These are phyloP conservation scores for Batkoa obscura DNA, from an alignment of 371 early-diverging fungal genomes.

Conservation along the genomic window DNA sequence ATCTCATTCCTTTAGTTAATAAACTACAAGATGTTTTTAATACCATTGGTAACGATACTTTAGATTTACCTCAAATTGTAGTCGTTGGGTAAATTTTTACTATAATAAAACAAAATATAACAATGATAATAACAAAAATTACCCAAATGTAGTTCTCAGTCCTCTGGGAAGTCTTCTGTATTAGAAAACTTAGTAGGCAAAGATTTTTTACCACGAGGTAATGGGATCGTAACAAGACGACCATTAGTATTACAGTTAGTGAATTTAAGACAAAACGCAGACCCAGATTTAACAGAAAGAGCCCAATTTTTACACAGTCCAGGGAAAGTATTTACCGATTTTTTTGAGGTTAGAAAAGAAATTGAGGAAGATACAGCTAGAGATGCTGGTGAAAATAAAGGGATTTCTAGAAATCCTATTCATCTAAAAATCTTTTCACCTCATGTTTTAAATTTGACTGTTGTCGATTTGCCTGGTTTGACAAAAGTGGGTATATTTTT, in stretches of 20 bases:
- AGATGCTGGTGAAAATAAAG: conserved; percentile 72
- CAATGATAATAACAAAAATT: not conserved
- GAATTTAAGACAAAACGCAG: conserved; percentile 22
- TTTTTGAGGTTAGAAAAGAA: conserved; percentile 66
- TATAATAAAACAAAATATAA: conserved; percentile 12
- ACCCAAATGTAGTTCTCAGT: conserved; percentile 40
- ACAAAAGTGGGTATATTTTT: conserved; percentile 37
- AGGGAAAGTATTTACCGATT: conserved; percentile 57
- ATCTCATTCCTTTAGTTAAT: conserved; percentile 70
- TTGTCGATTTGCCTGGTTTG: conserved; percentile 88
- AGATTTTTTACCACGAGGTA: conserved; percentile 82
- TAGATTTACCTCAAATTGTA: conserved; percentile 84
- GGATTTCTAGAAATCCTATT: conserved; percentile 68
- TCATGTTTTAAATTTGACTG: conserved; percentile 73
- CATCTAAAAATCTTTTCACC: conserved; percentile 71
- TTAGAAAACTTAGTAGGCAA: conserved; percentile 78
- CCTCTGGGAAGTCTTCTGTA: conserved; percentile 83
- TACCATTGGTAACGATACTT: conserved; percentile 50
- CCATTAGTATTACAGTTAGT: conserved; percentile 83
- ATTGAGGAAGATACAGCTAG: conserved; percentile 78
- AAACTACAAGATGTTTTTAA: conserved; percentile 86
- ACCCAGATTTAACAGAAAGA: conserved; percentile 21
- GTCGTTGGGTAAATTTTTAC: conserved; percentile 38
- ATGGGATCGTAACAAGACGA: conserved; percentile 81
- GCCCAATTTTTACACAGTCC: conserved; percentile 61